Evolutionary conservation across 768 basidiomycete genomes (phyloP).

Genomic region (Lactarius sp.): DNA sequence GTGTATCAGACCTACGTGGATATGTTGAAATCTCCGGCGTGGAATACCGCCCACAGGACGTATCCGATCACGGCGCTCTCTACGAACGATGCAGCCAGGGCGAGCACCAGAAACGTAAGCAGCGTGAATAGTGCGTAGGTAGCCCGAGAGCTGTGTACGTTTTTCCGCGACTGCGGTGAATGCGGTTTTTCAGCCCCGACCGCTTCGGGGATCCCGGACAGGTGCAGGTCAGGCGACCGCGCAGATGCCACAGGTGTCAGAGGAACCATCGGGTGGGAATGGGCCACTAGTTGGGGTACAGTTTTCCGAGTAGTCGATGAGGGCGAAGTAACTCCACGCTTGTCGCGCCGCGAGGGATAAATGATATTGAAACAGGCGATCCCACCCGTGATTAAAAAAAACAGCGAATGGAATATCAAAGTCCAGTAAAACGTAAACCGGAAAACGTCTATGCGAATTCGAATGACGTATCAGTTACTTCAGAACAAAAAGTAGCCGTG

Average conservation of each 20-base stretch:
- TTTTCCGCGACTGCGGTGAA: slow-evolving; percentile 5
- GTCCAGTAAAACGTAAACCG: slow-evolving; percentile 26
- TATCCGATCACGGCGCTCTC: slow-evolving; percentile 25
- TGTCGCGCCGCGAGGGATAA: slow-evolving; percentile 18
- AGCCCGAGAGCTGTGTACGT: slow-evolving; percentile 22
- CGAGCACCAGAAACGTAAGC: slow-evolving; percentile 16
- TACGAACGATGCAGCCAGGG: slow-evolving; percentile 17
- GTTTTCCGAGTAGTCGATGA: not conserved
- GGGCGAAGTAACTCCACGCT: not conserved
- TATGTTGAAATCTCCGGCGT: slow-evolving; percentile 19
- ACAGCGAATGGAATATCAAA: slow-evolving; percentile 23
- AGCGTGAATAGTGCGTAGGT: slow-evolving; percentile 23
- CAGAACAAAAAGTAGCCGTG: not conserved
- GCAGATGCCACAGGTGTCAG: slow-evolving; percentile 14
- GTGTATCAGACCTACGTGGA: slow-evolving; percentile 21
- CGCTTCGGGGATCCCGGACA: not conserved
- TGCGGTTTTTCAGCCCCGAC: not conserved
- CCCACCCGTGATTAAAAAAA: slow-evolving; percentile 20
- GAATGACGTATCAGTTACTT: slow-evolving; percentile 3
- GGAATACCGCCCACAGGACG: slow-evolving; percentile 20
- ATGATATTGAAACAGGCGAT: slow-evolving; percentile 25
- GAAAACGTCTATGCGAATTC: slow-evolving; percentile 21
- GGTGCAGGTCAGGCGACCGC: slow-evolving; percentile 10
- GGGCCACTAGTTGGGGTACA: not conserved
- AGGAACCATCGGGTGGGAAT: slow-evolving; percentile 10